A percentile compares a stretch with the other conserved stretches of the same genome.
phyloP scores from a whole-genome alignment of 768 basidiomycete genomes.

The Leucocoprinus leucothites region DNA sequence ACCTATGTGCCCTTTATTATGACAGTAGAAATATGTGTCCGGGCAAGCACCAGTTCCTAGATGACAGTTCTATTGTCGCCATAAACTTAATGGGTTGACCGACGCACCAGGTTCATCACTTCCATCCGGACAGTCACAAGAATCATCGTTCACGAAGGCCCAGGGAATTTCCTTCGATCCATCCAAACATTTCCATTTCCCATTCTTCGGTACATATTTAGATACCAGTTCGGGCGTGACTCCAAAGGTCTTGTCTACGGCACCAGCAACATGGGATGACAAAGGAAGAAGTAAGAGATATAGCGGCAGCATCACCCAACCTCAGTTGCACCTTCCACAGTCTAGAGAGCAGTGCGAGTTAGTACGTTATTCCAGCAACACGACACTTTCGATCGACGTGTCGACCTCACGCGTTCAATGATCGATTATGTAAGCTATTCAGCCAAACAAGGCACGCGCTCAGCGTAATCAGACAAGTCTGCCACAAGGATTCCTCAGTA shows the following conservation, averaged over 20 bases:
- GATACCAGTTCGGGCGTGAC: conserved; percentile 51
- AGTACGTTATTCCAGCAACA: conserved; percentile 8
- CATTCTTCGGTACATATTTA: conserved; percentile 52
- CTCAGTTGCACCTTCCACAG: background rate
- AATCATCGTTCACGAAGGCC: conserved; percentile 88
- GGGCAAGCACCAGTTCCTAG: conserved; percentile 85
- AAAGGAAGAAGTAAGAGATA: conserved; percentile 42
- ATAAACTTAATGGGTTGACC: background rate
- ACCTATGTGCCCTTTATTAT: conserved; percentile 86
- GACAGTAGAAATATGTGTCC: conserved; percentile 75
- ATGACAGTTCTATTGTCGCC: conserved; percentile 1
- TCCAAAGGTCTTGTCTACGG: conserved; percentile 48
- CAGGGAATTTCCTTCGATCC: conserved; percentile 76
- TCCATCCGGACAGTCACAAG: conserved; percentile 92
- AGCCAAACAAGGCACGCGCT: conserved; percentile 40
- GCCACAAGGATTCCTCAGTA: conserved; percentile 28
- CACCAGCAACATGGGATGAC: conserved; percentile 37
- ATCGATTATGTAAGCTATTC: conserved; percentile 26
- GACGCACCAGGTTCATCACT: conserved; percentile 86
- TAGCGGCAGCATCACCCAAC: conserved; percentile 47
- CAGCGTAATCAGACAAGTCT: conserved; percentile 18
- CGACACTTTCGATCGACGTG: conserved; percentile 32
- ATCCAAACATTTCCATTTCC: conserved; percentile 80
- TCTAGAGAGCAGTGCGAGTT: background rate
- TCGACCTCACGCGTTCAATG: conserved; percentile 22